Evolutionary conservation across 2,329 filamentous ascomycete species (phyloP).

Genomic region (Beauveria sp.): DNA sequence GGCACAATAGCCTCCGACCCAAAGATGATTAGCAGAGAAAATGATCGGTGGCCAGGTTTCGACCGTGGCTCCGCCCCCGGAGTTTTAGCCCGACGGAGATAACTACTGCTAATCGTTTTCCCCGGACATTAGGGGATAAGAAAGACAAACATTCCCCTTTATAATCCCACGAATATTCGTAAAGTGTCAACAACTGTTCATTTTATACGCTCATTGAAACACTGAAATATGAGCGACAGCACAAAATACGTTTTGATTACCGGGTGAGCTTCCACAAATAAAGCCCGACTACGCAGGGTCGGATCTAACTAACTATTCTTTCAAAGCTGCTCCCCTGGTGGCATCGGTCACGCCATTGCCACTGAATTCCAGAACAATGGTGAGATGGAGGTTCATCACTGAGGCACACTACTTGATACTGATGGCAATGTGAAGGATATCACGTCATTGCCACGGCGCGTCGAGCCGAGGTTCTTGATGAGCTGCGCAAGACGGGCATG

Average conservation of each 20-base stretch:
- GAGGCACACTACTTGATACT: conserved; percentile 5
- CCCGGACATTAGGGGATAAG: neutral
- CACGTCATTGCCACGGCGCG: conserved; percentile 53
- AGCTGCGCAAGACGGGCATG: conserved; percentile 40
- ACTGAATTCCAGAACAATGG: conserved; percentile 21
- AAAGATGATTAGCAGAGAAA: neutral
- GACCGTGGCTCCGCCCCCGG: neutral
- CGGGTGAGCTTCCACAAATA: conserved; percentile 28
- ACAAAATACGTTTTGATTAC: conserved; percentile 43
- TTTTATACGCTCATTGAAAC: neutral
- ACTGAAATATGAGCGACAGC: neutral
- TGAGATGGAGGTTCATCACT: conserved; percentile 4
- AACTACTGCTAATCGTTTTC: neutral
- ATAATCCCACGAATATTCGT: neutral
- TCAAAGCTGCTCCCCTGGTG: conserved; percentile 48
- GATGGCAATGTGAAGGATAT: conserved; percentile 29
- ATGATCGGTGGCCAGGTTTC: neutral
- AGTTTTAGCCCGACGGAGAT: neutral
- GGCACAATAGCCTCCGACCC: neutral
- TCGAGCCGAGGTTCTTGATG: conserved; percentile 37
- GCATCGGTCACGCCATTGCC: conserved; percentile 49
- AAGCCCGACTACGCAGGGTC: neutral
- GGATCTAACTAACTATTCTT: neutral
- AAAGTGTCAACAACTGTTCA: neutral
- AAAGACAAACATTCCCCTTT: neutral